Conservation (phyloP, 495 filamentous ascomycete species). For the Beverwykella pulmonaria region DNA sequence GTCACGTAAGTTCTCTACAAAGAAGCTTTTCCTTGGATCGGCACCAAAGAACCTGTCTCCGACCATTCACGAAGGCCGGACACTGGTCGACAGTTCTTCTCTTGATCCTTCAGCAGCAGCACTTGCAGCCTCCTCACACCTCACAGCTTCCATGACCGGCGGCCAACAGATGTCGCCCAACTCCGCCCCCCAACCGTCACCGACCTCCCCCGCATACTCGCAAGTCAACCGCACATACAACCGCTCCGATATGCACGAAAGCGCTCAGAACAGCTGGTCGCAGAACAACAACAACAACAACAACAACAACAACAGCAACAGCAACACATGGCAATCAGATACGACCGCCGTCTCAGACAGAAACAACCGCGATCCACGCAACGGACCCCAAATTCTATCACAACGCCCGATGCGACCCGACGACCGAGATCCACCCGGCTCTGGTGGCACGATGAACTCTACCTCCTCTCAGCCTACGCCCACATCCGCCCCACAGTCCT, state of each 20-base stretch:
- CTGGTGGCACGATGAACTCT: constrained; percentile 35
- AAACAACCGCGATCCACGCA: constrained; percentile 27
- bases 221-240: constrained; percentile 13
- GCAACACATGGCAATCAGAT: constrained; percentile 31
- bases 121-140: constrained; percentile 72
- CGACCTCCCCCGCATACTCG: constrained; percentile 72
- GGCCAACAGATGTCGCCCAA: constrained; percentile 59
- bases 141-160: constrained; percentile 72
- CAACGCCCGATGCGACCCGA: constrained; percentile 44
- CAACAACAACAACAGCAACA: too few species aligned
- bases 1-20: constrained; percentile 84
- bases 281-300: too few species aligned
- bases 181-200: constrained; percentile 75
- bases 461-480: constrained; percentile 42
- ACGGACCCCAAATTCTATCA: constrained; percentile 34
- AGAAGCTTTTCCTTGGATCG: constrained; percentile 81
- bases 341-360: constrained; percentile 28
- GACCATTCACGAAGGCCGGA: constrained; percentile 62
- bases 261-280: constrained; percentile 41
- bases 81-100: constrained; percentile 54
- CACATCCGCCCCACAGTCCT: constrained; percentile 52
- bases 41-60: constrained; percentile 81
- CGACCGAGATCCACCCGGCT: constrained; percentile 49
- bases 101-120: constrained; percentile 68
- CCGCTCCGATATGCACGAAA: constrained; percentile 28